These are phyloP conservation scores for Fusarium sp. DNA, from an alignment of 2,329 filamentous ascomycete species.

Conservation along the genomic window DNA sequence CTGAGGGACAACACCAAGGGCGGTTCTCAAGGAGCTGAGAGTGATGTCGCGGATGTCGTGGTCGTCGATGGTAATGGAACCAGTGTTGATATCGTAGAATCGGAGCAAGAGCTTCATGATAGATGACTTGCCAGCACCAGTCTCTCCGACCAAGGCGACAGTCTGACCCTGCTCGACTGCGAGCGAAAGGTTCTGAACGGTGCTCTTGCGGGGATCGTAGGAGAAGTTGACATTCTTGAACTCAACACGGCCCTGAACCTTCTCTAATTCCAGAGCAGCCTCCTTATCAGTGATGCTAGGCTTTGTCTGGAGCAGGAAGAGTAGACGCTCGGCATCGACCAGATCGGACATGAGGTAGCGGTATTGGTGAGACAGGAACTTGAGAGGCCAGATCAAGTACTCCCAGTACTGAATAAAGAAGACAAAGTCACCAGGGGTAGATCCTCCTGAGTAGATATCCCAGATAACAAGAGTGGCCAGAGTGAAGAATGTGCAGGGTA, in stretches of 20 bases:
- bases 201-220: constrained; percentile 64
- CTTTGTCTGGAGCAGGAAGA: constrained; percentile 67
- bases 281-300: constrained; percentile 63
- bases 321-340: constrained; percentile 72
- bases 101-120: constrained; percentile 70
- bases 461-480: constrained; percentile 37
- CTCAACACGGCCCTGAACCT: constrained; percentile 61
- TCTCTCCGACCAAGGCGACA: constrained; percentile 70
- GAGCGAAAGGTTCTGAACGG: constrained; percentile 62
- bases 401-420: constrained; percentile 74
- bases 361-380: constrained; percentile 48
- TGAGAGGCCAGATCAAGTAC: constrained; percentile 54
- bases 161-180: constrained; percentile 63
- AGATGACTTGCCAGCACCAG: constrained; percentile 72
- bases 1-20: constrained; percentile 73
- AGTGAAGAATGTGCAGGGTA: constrained; percentile 55
- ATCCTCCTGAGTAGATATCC: constrained; percentile 34
- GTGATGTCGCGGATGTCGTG: constrained; percentile 70
- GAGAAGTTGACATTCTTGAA: constrained; percentile 67
- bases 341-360: constrained; percentile 55
- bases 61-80: constrained; percentile 67
- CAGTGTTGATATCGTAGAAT: constrained; percentile 68
- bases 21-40: constrained; percentile 65
- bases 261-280: constrained; percentile 56
- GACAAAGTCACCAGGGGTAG: constrained; percentile 59